Conservation (phyloP, 306 rosid species). For the Ochetophila trinervis region DNA sequence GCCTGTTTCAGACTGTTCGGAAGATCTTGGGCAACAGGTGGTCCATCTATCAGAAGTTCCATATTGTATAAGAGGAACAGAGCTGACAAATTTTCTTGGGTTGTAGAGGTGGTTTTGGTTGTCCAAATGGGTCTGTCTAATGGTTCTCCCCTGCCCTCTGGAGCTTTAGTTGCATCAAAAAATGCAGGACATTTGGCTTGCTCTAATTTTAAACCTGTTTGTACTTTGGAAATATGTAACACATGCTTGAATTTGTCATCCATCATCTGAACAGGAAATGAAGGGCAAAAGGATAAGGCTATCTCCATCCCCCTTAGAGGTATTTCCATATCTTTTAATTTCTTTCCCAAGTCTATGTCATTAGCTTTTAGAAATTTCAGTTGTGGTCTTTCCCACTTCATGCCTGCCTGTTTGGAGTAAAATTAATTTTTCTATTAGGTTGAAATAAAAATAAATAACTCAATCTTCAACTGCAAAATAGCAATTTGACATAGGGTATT, state of each 20-base stretch:
- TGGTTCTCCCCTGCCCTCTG: conserved; percentile 27
- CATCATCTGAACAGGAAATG: conserved; percentile 35
- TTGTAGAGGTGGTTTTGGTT: conserved; percentile 24
- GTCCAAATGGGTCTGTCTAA: conserved; percentile 18
- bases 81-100: conserved; percentile 41
- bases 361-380: conserved; percentile 23
- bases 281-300: conserved; percentile 47
- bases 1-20: conserved; percentile 17
- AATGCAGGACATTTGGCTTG: conserved; percentile 34
- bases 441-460: neutral
- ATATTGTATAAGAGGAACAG: conserved; percentile 64
- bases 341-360: conserved; percentile 31
- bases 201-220: conserved; percentile 37
- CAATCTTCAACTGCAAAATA: neutral
- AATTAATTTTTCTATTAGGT: neutral
- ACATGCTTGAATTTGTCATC: conserved; percentile 46
- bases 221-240: conserved; percentile 30
- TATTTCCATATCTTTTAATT: conserved; percentile 42
- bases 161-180: conserved; percentile 37
- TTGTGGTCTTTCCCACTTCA: conserved; percentile 66
- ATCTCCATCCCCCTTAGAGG: conserved; percentile 64
- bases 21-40: conserved; percentile 22
- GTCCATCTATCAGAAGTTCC: conserved; percentile 43
- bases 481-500: neutral
- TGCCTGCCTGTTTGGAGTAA: conserved; percentile 46